Base-by-base conservation (phyloP, 176 grass and related monocot genomes). In the Urochloa ruziziensis region DNA sequence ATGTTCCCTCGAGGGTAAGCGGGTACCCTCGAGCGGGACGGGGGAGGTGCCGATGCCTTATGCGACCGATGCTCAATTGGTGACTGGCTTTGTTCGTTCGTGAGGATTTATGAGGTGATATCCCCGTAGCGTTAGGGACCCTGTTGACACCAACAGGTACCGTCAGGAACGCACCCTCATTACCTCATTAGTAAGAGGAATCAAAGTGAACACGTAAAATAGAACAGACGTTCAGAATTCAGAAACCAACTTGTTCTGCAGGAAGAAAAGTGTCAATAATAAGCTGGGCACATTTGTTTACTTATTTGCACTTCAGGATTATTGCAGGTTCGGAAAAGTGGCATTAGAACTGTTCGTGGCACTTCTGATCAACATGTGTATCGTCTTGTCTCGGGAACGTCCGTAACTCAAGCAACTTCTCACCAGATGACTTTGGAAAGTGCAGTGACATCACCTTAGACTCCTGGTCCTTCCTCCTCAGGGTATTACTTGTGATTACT, bases 121-220 rank as follows among this genome's bases (percentile, higher is more conserved):
- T n/a, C n/a, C n/a, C n/a, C n/a, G n/a, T n/a, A n/a, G n/a, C n/a
- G n/a, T n/a, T n/a, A n/a, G n/a, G n/a, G n/a, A n/a, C n/a, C n/a
- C n/a, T n/a, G n/a, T n/a, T n/a, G n/a, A n/a, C n/a, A n/a, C n/a
- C n/a, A n/a, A n/a, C n/a, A n/a, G 35, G 95, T 97, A 56, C 86
- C 94, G 9, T 91, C 95, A 7, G 95, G 60, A 94, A 91, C 51
- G 94, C 90, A 0, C 78, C 92, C 0, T 57, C 90, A n/a, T n/a
- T n/a, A n/a, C n/a, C n/a, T n/a, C n/a, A 2, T 97, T 92, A 59
- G 84, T 91, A 17, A 91, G 70, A 89, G 92, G 90, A 86, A 93
- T 97, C 79, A 97, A 97, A 63, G 93, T 95, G 23, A 80, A 21
- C 59, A 82, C 28, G 32, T 32, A 29, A n/a, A 37, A 27, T 40